Conservation (phyloP, 805 yeast species). For the Kodamaea hsintzibuensis region DNA sequence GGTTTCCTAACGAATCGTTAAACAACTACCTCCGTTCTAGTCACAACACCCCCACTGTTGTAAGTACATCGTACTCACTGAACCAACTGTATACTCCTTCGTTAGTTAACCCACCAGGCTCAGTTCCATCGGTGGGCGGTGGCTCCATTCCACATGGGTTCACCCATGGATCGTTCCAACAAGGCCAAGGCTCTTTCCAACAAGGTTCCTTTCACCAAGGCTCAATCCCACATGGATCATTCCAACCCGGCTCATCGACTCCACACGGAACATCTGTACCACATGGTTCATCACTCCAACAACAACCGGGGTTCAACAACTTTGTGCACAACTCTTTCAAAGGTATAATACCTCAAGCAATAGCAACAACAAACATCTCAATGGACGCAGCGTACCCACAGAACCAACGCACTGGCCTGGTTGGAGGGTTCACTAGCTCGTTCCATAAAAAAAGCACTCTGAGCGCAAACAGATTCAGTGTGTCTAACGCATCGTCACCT, state of each 20-base stretch:
- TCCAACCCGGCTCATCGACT: slow-evolving; percentile 7
- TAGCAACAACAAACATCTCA: slow-evolving; percentile 55
- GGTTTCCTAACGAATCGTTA: slow-evolving; percentile 15
- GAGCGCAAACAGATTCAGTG: background rate
- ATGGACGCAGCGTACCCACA: slow-evolving; percentile 41
- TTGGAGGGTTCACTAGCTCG: slow-evolving; percentile 6
- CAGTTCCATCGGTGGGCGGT: background rate
- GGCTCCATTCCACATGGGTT: background rate
- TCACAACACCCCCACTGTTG: slow-evolving; percentile 47
- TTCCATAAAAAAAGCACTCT: slow-evolving; percentile 2
- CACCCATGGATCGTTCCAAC: background rate
- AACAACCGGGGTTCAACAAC: background rate
- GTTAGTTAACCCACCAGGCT: slow-evolving; percentile 22
- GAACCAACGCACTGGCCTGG: slow-evolving; percentile 9
- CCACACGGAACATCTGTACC: slow-evolving; percentile 11
- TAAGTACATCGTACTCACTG: slow-evolving; percentile 45
- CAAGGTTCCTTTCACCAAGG: too few species aligned
- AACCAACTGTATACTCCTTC: slow-evolving; percentile 38
- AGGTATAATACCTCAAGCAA: slow-evolving; percentile 33
- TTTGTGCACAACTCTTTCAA: slow-evolving; percentile 1
- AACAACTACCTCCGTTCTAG: slow-evolving; percentile 39
- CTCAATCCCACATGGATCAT: background rate
- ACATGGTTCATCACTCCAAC: slow-evolving; percentile 1
- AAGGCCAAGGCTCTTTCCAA: background rate
- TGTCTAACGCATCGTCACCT: background rate